Percentiles rank a stretch among this genome's conserved stretches.
Conservation (phyloP, 768 basidiomycete species). For the Boletus pseudo-olivaceus region DNA sequence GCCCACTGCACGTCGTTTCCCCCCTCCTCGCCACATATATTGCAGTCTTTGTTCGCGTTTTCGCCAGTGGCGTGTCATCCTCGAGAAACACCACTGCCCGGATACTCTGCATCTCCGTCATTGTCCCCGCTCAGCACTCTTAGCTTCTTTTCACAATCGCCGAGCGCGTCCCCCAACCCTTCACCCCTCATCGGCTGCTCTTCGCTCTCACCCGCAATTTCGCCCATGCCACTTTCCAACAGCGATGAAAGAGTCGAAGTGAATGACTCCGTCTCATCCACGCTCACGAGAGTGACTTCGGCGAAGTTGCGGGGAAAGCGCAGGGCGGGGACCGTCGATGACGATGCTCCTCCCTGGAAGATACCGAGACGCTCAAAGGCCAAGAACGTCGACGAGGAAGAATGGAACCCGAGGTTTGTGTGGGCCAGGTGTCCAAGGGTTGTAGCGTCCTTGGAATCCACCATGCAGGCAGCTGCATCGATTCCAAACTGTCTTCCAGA, state of each 20-base stretch:
- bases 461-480: not conserved
- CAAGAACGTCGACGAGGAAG: conserved; percentile 20
- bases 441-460: not conserved
- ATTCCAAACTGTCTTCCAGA: not conserved
- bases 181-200: not conserved
- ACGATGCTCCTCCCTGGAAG: conserved; percentile 1
- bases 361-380: conserved; percentile 8
- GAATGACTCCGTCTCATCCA: not conserved
- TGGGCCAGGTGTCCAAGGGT: conserved; percentile 5
- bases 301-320: conserved; percentile 13
- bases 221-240: not conserved
- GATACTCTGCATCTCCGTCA: conserved; percentile 3
- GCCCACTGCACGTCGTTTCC: not conserved
- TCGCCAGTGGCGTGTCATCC: not conserved
- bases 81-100: not conserved
- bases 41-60: not conserved
- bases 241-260: not conserved
- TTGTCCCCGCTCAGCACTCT: conserved; percentile 16
- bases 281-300: not conserved
- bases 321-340: not conserved
- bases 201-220: not conserved
- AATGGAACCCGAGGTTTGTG: conserved; percentile 14
- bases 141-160: conserved; percentile 12
- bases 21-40: not conserved
- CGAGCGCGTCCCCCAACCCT: not conserved